phyloP scores from a whole-genome alignment of 2,329 filamentous ascomycete genomes.

The Aspergillus tanneri region DNA sequence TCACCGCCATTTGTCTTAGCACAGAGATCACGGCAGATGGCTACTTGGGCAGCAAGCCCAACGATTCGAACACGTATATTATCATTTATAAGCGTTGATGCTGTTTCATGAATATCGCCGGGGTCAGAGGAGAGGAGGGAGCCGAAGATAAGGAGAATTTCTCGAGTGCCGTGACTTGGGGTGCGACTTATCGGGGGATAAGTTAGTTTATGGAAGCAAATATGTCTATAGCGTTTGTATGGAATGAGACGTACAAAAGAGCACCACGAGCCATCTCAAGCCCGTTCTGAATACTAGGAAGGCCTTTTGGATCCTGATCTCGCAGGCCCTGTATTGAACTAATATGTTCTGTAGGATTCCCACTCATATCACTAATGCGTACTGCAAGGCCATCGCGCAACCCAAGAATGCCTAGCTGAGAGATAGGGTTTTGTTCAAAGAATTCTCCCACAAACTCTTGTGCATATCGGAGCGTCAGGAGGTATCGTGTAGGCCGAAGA shows the following conservation, averaged over 20 bases:
- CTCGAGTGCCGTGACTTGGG: conserved; percentile 87
- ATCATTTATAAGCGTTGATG: conserved; percentile 73
- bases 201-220: no score
- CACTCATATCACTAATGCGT: conserved; percentile 82
- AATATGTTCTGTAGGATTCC: conserved; percentile 87
- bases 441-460: conserved; percentile 88
- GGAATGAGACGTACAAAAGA: conserved; percentile 62
- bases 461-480: conserved; percentile 77
- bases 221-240: conserved; percentile 5
- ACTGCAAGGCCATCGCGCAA: conserved; percentile 91
- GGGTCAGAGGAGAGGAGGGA: conserved; percentile 88
- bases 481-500: conserved; percentile 80
- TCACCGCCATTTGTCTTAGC: conserved; percentile 82
- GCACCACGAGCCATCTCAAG: conserved; percentile 91
- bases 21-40: conserved; percentile 88
- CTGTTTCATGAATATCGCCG: conserved; percentile 91
- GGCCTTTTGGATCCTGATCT: conserved; percentile 67
- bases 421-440: conserved; percentile 98
- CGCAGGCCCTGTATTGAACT: conserved; percentile 68
- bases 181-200: conserved; percentile 81
- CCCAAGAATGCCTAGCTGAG: conserved; percentile 85
- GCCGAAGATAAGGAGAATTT: conserved; percentile 88
- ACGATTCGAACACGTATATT: conserved; percentile 85
- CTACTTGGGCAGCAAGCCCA: conserved; percentile 85
- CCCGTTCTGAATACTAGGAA: conserved; percentile 86